Conservation (phyloP, 805 yeast genomes). For the Komagataella kurtzmanii region DNA sequence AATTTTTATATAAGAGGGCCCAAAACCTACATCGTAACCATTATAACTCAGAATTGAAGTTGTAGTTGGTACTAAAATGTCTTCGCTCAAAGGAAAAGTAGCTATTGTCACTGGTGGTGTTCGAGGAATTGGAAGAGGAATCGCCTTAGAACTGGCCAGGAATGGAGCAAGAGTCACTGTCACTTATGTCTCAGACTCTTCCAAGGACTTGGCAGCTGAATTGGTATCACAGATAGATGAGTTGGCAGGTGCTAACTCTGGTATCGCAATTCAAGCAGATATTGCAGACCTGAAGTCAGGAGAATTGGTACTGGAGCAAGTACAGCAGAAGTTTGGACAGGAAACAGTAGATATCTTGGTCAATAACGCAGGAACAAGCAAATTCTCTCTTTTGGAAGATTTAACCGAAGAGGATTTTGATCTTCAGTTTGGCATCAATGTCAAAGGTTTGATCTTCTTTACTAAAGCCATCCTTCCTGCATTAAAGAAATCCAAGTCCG, state of each 20-base stretch:
- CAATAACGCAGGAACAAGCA: slow-evolving; percentile 10
- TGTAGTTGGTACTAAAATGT: neutral
- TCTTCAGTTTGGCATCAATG: slow-evolving; percentile 5
- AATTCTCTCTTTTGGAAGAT: slow-evolving; percentile 3
- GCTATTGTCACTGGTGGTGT: slow-evolving; percentile 9
- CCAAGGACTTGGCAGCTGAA: slow-evolving; percentile 1
- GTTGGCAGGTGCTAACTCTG: slow-evolving; percentile 1
- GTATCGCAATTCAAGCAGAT: slow-evolving; percentile 5
- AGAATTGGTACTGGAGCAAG: slow-evolving; percentile 3
- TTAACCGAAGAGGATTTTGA: slow-evolving; percentile 3
- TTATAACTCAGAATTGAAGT: neutral
- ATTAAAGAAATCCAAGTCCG: slow-evolving; percentile 4
- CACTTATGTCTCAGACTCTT: slow-evolving; percentile 4
- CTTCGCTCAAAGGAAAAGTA: neutral
- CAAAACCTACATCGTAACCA: neutral
- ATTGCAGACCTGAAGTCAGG: slow-evolving; percentile 1
- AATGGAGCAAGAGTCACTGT: slow-evolving; percentile 9
- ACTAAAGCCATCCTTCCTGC: slow-evolving; percentile 4
- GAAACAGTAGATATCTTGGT: slow-evolving; percentile 7
- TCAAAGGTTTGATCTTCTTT: slow-evolving; percentile 3
- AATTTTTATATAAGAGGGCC: neutral
- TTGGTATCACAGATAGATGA: slow-evolving; percentile 4
- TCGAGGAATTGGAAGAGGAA: slow-evolving; percentile 10
- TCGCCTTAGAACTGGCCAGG: slow-evolving; percentile 7
- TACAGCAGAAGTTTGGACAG: slow-evolving; percentile 1